Evolutionary conservation across 164 flowering plant genomes (phyloP), one percentile per base, ranked within the genome.

Genomic region (Vitis rotundifolia): DNA sequence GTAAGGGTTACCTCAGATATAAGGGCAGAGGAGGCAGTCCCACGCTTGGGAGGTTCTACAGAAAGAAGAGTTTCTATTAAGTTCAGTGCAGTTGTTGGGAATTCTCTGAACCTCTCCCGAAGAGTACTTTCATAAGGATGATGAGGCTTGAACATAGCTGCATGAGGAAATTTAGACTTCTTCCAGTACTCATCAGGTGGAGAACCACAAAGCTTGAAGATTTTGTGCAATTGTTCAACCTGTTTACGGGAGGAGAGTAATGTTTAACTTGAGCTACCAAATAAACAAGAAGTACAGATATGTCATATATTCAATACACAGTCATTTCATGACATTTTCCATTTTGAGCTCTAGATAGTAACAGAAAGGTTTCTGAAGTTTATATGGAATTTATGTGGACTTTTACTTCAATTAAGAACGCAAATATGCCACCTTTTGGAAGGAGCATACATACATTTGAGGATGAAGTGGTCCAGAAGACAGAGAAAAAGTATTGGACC

Each of bases 221-320:
- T 92, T 69, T 89, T 94, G 78, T 94, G 98, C 66, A 94, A 71
- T 77, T 94, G 98, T 71, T 94, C 98, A 59, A 94, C 93, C 98
- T 94, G 84, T 37, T 71, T 26, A 63, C 11, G 31, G n/a, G 22
- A 59, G 22, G 52, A 53, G 48, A 56, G 28, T n/a, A 0, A 59
- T 14, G 1, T 49, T 58, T 18, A 37, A 59, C 29, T 9, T 18
- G 19, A n/a, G 9, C 13, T 8, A 49, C 11, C 12, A 63, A 69
- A 9, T 1, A 56, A 22, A 18, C 44, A 37, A 37, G 44, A 37
- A 37, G 44, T 3, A 37, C 44, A 37, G 44, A 37, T 37, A 2
- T 6, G 7, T 37, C 44, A 37, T 37, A 37, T 3, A 37, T 37
- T 37, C 44, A 37, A 3, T 37, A 37, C 44, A 37, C 7, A 5